Percentiles rank a stretch among this genome's conserved stretches.
phyloP scores from a whole-genome alignment of 2,329 filamentous ascomycete species.

The Aspergillus pseudoviridinutans region DNA sequence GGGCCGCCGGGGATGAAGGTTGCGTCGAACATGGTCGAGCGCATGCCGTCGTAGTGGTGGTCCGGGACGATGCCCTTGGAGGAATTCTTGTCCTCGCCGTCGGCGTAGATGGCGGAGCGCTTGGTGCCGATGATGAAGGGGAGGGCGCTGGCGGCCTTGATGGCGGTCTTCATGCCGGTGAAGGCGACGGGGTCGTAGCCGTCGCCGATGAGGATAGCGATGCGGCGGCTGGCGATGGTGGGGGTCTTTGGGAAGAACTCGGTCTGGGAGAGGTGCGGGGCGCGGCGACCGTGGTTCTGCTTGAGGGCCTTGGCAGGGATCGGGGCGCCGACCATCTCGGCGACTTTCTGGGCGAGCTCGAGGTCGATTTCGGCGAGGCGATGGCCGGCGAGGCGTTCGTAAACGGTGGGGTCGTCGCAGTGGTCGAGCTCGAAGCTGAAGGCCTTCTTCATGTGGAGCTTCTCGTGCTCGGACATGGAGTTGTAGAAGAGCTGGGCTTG shows the following conservation, averaged over 20 bases:
- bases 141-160: constrained; percentile 60
- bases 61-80: constrained; percentile 54
- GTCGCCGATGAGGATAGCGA: constrained; percentile 74
- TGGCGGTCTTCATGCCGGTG: constrained; percentile 59
- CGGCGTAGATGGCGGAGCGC: constrained; percentile 62
- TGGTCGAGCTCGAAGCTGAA: constrained; percentile 34
- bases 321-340: constrained; percentile 66
- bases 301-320: constrained; percentile 51
- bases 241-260: constrained; percentile 62
- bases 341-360: constrained; percentile 63
- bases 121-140: constrained; percentile 70
- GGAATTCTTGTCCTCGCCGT: constrained; percentile 48
- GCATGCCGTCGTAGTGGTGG: constrained; percentile 75
- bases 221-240: constrained; percentile 65
- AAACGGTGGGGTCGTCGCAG: constrained; percentile 75
- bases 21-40: constrained; percentile 74
- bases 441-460: background rate
- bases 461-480: background rate
- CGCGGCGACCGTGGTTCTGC: constrained; percentile 64
- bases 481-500: background rate
- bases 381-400: constrained; percentile 60
- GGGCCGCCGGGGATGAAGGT: constrained; percentile 71
- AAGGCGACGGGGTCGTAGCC: constrained; percentile 68
- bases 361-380: constrained; percentile 69
- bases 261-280: constrained; percentile 59